A percentile compares a stretch with the other conserved stretches of the same genome.
These are phyloP conservation scores for Monilinia vaccinii-corymbosi DNA, from an alignment of 2,329 filamentous ascomycete species.

Conservation along the genomic window DNA sequence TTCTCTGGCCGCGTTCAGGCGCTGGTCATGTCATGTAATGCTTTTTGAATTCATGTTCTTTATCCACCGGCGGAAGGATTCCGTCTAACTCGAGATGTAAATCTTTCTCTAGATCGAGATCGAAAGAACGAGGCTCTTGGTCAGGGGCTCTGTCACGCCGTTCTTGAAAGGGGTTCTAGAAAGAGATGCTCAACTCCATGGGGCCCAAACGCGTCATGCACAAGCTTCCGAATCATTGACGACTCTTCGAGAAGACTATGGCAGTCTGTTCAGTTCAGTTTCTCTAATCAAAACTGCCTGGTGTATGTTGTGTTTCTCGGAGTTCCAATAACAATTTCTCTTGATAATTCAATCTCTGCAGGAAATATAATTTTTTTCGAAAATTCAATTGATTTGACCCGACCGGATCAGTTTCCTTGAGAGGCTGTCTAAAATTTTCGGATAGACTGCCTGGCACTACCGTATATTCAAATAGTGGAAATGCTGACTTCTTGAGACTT, in stretches of 20 bases:
- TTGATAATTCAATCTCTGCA: no score
- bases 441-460: no score
- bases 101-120: slow-evolving; percentile 34
- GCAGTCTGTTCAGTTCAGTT: no score
- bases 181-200: slow-evolving; percentile 22
- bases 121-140: slow-evolving; percentile 25
- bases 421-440: no score
- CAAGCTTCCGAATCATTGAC: slow-evolving; percentile 18
- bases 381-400: no score
- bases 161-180: slow-evolving; percentile 30
- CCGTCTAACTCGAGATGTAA: slow-evolving; percentile 25
- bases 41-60: slow-evolving; percentile 31
- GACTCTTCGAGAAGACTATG: slow-evolving; percentile 22
- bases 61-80: slow-evolving; percentile 31
- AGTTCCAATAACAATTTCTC: no score
- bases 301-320: no score
- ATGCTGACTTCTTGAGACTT: no score
- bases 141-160: slow-evolving; percentile 28
- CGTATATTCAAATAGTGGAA: no score
- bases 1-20: slow-evolving; percentile 35
- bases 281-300: no score
- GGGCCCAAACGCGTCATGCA: slow-evolving; percentile 15
- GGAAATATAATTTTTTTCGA: no score
- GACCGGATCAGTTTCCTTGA: no score
- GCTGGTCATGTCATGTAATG: slow-evolving; percentile 34